Percentiles rank a stretch among this genome's conserved stretches.
phyloP scores from a whole-genome alignment of 306 rosid genomes.

The Dryas octopetala region DNA sequence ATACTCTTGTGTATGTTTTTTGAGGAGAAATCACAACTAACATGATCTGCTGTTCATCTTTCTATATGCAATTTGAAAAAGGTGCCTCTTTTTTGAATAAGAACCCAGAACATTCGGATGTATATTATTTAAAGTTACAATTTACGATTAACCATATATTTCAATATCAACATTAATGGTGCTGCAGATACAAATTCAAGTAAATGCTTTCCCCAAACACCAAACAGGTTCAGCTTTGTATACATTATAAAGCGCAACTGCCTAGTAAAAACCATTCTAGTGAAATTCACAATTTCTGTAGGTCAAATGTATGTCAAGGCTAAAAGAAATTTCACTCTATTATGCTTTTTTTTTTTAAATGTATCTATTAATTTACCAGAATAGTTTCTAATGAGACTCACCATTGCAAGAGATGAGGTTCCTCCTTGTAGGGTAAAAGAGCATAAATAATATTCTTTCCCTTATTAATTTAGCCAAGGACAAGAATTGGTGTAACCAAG shows the following conservation, averaged over 20 bases:
- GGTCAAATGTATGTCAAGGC: not conserved
- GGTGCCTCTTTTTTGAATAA: not conserved
- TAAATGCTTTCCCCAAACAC: too few relatives aligned
- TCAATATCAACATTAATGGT: not conserved
- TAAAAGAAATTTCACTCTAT: too few relatives aligned
- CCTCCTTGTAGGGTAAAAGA: not conserved
- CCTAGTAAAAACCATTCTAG: not conserved
- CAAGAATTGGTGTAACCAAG: not conserved
- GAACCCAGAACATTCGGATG: not conserved
- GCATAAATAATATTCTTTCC: not conserved
- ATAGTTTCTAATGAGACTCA: too few relatives aligned
- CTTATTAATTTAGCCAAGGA: not conserved
- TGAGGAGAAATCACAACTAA: conserved; percentile 28
- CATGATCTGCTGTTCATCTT: conserved; percentile 22
- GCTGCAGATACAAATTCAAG: not conserved
- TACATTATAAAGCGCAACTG: not conserved
- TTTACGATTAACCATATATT: not conserved
- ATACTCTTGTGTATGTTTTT: conserved; percentile 24
- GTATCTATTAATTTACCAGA: too few relatives aligned
- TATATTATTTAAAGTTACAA: not conserved
- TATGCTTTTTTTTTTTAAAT: too few relatives aligned
- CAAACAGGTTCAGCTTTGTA: not conserved
- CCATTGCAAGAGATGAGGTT: not conserved
- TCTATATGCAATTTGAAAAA: not conserved
- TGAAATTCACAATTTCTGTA: not conserved